These are phyloP conservation scores for Clitocybe nebularis DNA, from an alignment of 1,284 basidiomycete genomes.

Conservation along the genomic window DNA sequence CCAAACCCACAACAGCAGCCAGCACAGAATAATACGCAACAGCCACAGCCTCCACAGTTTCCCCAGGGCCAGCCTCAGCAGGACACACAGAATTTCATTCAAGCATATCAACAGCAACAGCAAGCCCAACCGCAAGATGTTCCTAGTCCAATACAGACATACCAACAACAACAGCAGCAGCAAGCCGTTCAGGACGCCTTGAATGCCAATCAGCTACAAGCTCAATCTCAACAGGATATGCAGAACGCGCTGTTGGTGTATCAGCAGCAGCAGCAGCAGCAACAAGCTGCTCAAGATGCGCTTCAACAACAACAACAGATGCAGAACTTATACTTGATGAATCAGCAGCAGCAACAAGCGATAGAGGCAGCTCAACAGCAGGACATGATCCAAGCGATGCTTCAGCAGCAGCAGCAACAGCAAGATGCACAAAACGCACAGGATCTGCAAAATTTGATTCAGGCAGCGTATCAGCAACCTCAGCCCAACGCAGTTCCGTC, in stretches of 20 bases:
- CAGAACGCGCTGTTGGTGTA: background rate
- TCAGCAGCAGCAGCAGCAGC: background rate
- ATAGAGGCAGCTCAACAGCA: background rate
- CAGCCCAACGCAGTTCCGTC: no score
- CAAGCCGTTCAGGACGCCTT: background rate
- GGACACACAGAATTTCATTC: no score
- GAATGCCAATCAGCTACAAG: background rate
- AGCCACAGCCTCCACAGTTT: no score
- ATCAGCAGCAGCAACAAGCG: background rate
- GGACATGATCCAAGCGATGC: background rate
- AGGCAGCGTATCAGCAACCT: slow-evolving; percentile 1
- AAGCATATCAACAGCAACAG: no score
- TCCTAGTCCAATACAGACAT: no score
- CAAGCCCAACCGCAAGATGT: no score
- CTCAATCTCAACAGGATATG: background rate
- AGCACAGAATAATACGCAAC: no score
- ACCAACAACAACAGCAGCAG: background rate
- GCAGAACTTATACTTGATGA: background rate
- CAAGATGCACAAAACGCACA: background rate
- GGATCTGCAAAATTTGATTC: background rate
- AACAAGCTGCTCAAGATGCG: background rate
- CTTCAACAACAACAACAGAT: background rate
- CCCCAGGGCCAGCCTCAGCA: no score
- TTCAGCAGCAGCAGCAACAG: background rate
- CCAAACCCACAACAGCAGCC: no score